Evolutionary conservation across 768 basidiomycete species (phyloP).

Genomic region (Boletellus emodensis): DNA sequence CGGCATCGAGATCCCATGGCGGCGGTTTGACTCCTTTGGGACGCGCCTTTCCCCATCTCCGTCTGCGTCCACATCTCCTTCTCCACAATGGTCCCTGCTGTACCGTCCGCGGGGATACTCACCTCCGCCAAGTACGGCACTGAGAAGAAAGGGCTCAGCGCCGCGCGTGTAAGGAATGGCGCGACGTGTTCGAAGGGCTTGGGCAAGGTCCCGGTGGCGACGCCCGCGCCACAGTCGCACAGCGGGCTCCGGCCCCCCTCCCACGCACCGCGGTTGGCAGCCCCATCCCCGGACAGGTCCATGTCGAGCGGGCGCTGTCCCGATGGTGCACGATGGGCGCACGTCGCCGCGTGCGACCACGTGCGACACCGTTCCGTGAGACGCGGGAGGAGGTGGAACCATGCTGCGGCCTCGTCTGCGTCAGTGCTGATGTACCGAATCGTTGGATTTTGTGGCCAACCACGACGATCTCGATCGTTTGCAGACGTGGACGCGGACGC

Average conservation of each 20-base stretch:
- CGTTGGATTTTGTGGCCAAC: neutral
- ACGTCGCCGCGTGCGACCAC: conserved; percentile 48
- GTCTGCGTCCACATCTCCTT: too few species aligned
- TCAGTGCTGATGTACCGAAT: conserved; percentile 15
- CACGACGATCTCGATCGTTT: neutral
- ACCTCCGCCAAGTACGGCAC: conserved; percentile 43
- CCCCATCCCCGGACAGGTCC: neutral
- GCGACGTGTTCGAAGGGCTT: conserved; percentile 36
- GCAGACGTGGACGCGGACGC: neutral
- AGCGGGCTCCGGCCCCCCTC: conserved; percentile 2
- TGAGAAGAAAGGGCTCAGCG: conserved; percentile 50
- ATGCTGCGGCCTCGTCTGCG: conserved; percentile 28
- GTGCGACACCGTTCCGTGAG: conserved; percentile 51
- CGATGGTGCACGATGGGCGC: conserved; percentile 21
- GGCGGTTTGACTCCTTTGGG: neutral
- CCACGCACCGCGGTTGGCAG: conserved; percentile 30
- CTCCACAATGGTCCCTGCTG: too few species aligned
- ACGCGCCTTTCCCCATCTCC: neutral
- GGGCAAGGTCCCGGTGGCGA: conserved; percentile 13
- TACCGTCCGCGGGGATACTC: neutral
- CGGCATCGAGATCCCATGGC: neutral
- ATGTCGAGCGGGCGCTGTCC: conserved; percentile 12
- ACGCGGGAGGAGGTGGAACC: conserved; percentile 50
- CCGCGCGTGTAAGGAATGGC: conserved; percentile 47
- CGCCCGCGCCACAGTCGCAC: conserved; percentile 12